Evolutionary conservation across 306 rosid species (phyloP), one percentile per base, ranked within the genome.

Genomic region (Acmispon strigosus): DNA sequence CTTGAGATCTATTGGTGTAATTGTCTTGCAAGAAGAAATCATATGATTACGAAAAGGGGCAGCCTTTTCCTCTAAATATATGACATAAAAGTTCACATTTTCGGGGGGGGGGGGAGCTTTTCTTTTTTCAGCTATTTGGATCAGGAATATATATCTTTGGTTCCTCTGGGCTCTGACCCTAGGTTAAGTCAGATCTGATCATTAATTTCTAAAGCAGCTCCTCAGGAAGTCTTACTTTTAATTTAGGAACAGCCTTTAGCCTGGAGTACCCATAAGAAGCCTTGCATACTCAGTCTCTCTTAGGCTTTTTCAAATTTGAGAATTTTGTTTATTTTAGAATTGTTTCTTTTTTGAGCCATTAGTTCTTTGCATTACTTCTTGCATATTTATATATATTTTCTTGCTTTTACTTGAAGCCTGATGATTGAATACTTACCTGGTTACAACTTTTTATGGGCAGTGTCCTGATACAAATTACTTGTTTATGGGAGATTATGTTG

Each of bases 401-500:
- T 63, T 55, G 44, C 29, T 20, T 62, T 3, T 57, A 16, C 13
- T 69, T 44, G 55, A 41, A 39, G 49, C 24, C 42, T 29, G 22
- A 5, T 29, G 66, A 27, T 47, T 41, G 18, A 53, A 8, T 82
- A 63, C 61, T 80, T 22, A 77, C 52, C 52, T 69, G 39, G 65
- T 78, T 76, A 62, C 76, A 34, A 11, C 56, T 70, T 74, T 81
- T 74, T 72, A 61, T 77, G 83, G 74, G 84, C 62, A 93, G 98
- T 93, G 98, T 83, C 98, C 98, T 78, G 96, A 93, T 87, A 90
- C 98, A 79, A 93, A 90, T 75, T 93, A 93, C 75, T 84, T 93
- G 76, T 93, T 93, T 55, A 93, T 93, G 98, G 98, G 98, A 77
- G 98, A 93, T 80, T 93, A 93, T 78, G 98, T 93, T 22, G 98